These are phyloP conservation scores for Thecaphora frezii DNA, from an alignment of 1,284 basidiomycete species.

Conservation along the genomic window DNA sequence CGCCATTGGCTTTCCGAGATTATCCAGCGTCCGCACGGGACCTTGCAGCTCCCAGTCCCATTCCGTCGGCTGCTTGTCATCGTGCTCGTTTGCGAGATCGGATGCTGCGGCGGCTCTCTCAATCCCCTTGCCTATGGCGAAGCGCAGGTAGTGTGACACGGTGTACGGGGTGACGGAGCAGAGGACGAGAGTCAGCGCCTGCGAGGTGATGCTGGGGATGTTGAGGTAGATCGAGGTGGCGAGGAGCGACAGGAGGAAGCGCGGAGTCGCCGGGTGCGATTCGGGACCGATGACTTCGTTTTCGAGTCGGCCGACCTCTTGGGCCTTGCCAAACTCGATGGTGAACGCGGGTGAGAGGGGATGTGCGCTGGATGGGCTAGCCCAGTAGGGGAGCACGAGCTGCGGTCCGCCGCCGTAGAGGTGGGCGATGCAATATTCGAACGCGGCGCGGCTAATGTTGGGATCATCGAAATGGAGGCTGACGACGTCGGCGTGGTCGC, in stretches of 20 bases:
- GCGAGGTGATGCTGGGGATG: constrained; percentile 74
- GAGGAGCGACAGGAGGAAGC: constrained; percentile 80
- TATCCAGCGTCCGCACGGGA: constrained; percentile 61
- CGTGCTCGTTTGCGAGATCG: constrained; percentile 15
- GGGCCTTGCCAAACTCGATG: constrained; percentile 5
- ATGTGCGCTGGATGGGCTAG: constrained; percentile 23
- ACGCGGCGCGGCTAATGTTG: constrained; percentile 49
- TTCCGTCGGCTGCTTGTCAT: constrained; percentile 5
- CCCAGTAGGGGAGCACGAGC: constrained; percentile 47
- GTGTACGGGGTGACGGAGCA: constrained; percentile 78
- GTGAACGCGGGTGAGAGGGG: constrained; percentile 67
- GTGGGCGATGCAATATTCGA: constrained; percentile 50
- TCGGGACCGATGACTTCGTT: constrained; percentile 26
- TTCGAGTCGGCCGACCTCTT: constrained; percentile 62
- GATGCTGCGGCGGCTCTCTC: constrained; percentile 61
- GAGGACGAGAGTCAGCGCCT: constrained; percentile 73
- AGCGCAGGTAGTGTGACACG: constrained; percentile 75
- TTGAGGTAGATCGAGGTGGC: constrained; percentile 84
- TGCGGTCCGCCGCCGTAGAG: constrained; percentile 48
- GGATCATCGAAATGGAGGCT: constrained; percentile 48
- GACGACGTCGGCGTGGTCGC: constrained; percentile 16
- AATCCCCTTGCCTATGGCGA: constrained; percentile 76
- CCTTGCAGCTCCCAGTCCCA: constrained; percentile 63
- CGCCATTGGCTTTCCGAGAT: not conserved
- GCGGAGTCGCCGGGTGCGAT: constrained; percentile 73